phyloP scores from a whole-genome alignment of 179 eudicot genomes.

The Corrigiola litoralis region DNA sequence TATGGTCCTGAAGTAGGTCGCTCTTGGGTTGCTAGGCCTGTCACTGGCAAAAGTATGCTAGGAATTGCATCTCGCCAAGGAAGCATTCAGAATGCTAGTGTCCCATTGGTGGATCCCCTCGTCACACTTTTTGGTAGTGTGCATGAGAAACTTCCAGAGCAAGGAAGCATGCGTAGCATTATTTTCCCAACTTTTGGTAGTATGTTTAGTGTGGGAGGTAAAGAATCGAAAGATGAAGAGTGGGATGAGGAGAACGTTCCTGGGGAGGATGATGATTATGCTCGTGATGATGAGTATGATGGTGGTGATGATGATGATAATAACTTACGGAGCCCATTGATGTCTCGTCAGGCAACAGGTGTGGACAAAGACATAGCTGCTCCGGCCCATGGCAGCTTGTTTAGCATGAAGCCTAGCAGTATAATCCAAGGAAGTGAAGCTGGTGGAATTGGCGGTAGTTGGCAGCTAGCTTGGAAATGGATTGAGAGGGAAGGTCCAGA shows the following conservation, averaged over 20 bases:
- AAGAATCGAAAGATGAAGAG: constrained; percentile 56
- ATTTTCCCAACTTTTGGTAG: constrained; percentile 75
- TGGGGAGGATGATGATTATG: constrained; percentile 45
- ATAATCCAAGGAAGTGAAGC: constrained; percentile 33
- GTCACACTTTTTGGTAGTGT: constrained; percentile 75
- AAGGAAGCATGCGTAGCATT: constrained; percentile 70
- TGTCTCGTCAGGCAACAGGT: constrained; percentile 65
- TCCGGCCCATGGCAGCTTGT: constrained; percentile 58
- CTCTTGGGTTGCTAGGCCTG: constrained; percentile 72
- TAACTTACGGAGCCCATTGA: constrained; percentile 54
- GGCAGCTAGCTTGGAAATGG: constrained; percentile 88
- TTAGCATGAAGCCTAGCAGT: constrained; percentile 48
- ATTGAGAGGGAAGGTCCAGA: constrained; percentile 51
- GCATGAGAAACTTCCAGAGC: constrained; percentile 69
- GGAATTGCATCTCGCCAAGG: constrained; percentile 68
- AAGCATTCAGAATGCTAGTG: constrained; percentile 42
- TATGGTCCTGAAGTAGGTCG: constrained; percentile 61
- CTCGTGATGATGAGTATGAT: constrained; percentile 31
- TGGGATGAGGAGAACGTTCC: constrained; percentile 75
- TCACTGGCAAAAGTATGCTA: constrained; percentile 55
- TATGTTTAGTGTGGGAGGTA: constrained; percentile 70
- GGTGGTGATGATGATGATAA: constrained; percentile 44
- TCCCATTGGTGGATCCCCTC: constrained; percentile 65
- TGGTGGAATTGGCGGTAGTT: constrained; percentile 80
- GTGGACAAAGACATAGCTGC: constrained; percentile 50